A percentile compares a stretch with the other conserved stretches of the same genome.
These are phyloP conservation scores for Sarocladium kiliense DNA, from an alignment of 2,329 filamentous ascomycete species.

Conservation along the genomic window DNA sequence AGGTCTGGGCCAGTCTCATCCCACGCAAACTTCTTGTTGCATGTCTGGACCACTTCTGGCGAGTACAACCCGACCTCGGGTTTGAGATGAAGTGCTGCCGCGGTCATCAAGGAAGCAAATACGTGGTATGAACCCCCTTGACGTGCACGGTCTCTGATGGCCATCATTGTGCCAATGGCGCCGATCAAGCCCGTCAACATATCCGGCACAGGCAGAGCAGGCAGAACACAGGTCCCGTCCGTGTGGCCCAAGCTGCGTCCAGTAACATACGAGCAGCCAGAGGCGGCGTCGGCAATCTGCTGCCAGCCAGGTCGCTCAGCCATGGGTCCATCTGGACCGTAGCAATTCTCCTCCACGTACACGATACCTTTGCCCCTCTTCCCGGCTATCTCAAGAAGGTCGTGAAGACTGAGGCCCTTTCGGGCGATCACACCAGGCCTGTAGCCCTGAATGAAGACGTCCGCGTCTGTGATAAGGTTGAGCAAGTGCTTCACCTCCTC, in stretches of 20 bases:
- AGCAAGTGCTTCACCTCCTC: conserved; percentile 32
- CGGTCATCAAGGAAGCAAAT: conserved; percentile 22
- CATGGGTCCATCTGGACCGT: conserved; percentile 53
- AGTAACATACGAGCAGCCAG: conserved; percentile 27
- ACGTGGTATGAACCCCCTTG: conserved; percentile 26
- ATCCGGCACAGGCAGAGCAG: conserved; percentile 27
- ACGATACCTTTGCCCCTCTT: conserved; percentile 54
- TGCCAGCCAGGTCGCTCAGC: conserved; percentile 59
- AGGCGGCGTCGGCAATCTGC: conserved; percentile 53
- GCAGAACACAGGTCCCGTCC: conserved; percentile 23
- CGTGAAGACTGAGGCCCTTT: conserved; percentile 34
- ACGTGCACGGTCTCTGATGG: conserved; percentile 23
- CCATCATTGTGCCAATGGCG: conserved; percentile 26
- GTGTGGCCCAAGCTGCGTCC: conserved; percentile 20
- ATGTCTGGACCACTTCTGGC: conserved; percentile 10
- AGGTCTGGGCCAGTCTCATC: not conserved
- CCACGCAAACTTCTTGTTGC: conserved; percentile 8
- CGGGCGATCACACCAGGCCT: conserved; percentile 36
- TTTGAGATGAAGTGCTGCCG: conserved; percentile 21
- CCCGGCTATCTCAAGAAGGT: conserved; percentile 40
- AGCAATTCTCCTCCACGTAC: conserved; percentile 63
- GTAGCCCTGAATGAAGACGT: conserved; percentile 51
- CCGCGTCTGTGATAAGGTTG: conserved; percentile 39
- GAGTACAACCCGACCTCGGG: conserved; percentile 26
- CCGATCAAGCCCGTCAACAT: conserved; percentile 29